A percentile compares a stretch with the other conserved stretches of the same genome.
Conservation (phyloP, 1,284 basidiomycete genomes). For the Coniophora puteana region DNA sequence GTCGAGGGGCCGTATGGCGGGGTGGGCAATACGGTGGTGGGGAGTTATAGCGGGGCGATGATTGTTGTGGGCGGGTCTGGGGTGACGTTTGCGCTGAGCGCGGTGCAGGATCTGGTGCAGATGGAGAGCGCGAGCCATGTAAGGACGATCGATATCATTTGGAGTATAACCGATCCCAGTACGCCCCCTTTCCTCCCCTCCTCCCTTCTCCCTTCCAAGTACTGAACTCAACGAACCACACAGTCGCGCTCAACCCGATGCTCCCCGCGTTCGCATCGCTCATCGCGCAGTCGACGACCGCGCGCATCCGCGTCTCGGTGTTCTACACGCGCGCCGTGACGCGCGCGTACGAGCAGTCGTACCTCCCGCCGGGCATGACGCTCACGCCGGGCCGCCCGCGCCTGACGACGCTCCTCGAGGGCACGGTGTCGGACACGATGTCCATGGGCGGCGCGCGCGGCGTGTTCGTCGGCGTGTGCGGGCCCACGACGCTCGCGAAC, state of each 20-base stretch:
- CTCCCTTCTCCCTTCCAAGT: background rate
- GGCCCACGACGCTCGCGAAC: constrained; percentile 57
- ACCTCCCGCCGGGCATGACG: constrained; percentile 43
- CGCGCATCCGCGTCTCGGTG: constrained; percentile 51
- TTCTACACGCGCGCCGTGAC: constrained; percentile 64
- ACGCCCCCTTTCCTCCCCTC: constrained; percentile 14
- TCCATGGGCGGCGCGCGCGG: constrained; percentile 46
- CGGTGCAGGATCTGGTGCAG: constrained; percentile 63
- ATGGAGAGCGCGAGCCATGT: constrained; percentile 50
- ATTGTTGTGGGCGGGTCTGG: constrained; percentile 75
- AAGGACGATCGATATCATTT: constrained; percentile 65
- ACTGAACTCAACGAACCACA: background rate
- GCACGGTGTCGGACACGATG: constrained; percentile 48
- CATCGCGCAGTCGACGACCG: constrained; percentile 44
- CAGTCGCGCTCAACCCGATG: constrained; percentile 51
- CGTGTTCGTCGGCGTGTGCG: constrained; percentile 67
- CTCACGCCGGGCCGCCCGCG: constrained; percentile 54
- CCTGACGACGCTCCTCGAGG: constrained; percentile 43
- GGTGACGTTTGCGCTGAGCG: constrained; percentile 64
- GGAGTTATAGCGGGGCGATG: constrained; percentile 64
- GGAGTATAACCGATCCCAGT: constrained; percentile 65
- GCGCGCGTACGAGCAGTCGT: constrained; percentile 31
- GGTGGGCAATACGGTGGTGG: constrained; percentile 55
- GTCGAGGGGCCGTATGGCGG: constrained; percentile 79
- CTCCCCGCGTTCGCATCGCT: constrained; percentile 53